Base-by-base conservation (phyloP, 768 basidiomycete species). In the Termitomyces sp. region DNA sequence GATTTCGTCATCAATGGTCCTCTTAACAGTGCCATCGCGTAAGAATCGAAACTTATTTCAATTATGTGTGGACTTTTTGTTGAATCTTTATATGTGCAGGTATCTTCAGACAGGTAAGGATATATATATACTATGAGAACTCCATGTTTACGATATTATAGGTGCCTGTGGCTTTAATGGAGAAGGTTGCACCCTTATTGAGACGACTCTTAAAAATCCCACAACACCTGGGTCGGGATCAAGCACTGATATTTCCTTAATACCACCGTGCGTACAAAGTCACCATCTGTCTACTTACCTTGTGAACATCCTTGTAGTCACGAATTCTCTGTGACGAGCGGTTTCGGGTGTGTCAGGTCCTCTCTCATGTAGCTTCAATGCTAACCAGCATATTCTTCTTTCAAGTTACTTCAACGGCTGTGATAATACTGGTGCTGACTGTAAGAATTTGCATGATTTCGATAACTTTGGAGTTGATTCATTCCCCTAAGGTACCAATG, bases 361-460 rank as follows among this genome's bases (percentile, higher is more conserved):
- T 53, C 38, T 33, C 47, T 18, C 5, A 36, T 18, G 3, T 35
- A 30, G 1, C 1, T 42, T 20, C 5, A 42, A 18, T 45, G 24
- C 50, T 47, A 13, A 58, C 35, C 4, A 24, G 32, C 13, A 46
- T 52, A n/a, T 46, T 18, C 18, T n/a, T 50, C 1, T n/a, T n/a
- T n/a, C 20, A 50, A 76, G 77, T 16, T 80, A 75, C 65, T 77
- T 62, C 64, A 65, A 72, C 54, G 77, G 78, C 8, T 80, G 78
- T 54, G 69, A 78, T 51, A 73, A 74, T 40, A 58, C 66, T 18
- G 79, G 79, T 6, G 69, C 74, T n/a, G 67, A 72, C 60, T 81
- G 79, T 77, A 61, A 66, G 40, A 74, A 61, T 4, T 32, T 45
- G 20, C 14, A 3, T 8, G 20, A 20, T 49, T 13, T n/a, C 40